phyloP scores from a whole-genome alignment of 331 rosid species.

The Malus hybrid region DNA sequence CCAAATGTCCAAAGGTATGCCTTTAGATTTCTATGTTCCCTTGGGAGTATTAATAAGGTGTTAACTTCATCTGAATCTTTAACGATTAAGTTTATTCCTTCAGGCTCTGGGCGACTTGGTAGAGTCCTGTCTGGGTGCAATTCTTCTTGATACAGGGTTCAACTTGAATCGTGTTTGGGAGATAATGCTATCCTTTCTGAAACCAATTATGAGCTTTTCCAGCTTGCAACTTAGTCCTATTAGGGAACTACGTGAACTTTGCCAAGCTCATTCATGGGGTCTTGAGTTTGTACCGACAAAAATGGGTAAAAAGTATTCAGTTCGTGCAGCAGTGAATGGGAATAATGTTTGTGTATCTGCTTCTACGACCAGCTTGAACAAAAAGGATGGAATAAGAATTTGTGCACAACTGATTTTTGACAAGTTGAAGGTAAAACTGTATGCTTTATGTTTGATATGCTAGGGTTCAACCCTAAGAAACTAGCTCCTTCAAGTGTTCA shows the following conservation, averaged over 20 bases:
- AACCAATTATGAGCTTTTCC: constrained; percentile 63
- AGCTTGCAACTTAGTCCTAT: constrained; percentile 68
- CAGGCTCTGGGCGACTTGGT: constrained; percentile 92
- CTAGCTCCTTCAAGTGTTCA: neutral
- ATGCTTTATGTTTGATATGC: constrained; percentile 3
- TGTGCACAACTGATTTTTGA: constrained; percentile 42
- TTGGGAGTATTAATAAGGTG: neutral
- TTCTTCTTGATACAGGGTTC: constrained; percentile 89
- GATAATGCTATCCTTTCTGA: constrained; percentile 67
- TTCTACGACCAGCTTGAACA: constrained; percentile 32
- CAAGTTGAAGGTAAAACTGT: constrained; percentile 44
- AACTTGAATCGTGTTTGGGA: constrained; percentile 61
- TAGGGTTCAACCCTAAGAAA: neutral
- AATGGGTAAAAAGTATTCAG: constrained; percentile 28
- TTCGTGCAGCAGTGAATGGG: constrained; percentile 44
- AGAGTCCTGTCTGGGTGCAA: constrained; percentile 86
- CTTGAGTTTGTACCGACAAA: constrained; percentile 16
- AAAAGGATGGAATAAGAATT: constrained; percentile 48
- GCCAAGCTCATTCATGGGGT: constrained; percentile 47
- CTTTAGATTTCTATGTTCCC: neutral
- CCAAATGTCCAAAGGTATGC: constrained; percentile 79
- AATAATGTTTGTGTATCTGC: constrained; percentile 31
- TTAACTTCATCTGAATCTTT: neutral
- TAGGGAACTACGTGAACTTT: constrained; percentile 77
- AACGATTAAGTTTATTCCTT: constrained; percentile 12